Evolutionary conservation across 2,329 filamentous ascomycete species (phyloP).

Genomic region (Ramichloridium luteum): DNA sequence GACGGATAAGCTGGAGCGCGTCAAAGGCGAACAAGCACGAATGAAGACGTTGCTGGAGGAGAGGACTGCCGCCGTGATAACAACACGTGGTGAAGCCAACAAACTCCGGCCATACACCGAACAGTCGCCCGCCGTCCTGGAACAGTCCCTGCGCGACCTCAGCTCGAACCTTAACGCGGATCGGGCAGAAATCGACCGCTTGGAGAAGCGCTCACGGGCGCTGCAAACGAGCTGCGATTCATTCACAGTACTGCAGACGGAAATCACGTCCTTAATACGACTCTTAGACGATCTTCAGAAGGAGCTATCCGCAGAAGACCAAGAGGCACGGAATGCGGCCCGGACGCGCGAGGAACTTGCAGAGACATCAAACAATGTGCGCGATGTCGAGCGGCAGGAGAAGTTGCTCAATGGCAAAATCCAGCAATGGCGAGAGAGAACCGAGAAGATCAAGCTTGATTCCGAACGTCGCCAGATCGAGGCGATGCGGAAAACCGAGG

Average conservation of each 20-base stretch:
- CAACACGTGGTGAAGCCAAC: slow-evolving; percentile 68
- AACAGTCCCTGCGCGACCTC: slow-evolving; percentile 69
- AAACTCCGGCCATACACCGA: slow-evolving; percentile 87
- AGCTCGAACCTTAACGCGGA: slow-evolving; percentile 66
- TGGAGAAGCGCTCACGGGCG: slow-evolving; percentile 78
- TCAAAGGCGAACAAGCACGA: slow-evolving; percentile 66
- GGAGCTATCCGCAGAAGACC: slow-evolving; percentile 85
- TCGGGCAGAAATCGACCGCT: slow-evolving; percentile 70
- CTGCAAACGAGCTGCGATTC: slow-evolving; percentile 87
- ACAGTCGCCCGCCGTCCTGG: slow-evolving; percentile 73
- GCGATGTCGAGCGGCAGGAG: slow-evolving; percentile 84
- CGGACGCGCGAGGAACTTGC: slow-evolving; percentile 77
- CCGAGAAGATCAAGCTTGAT: slow-evolving; percentile 68
- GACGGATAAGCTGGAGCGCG: slow-evolving; percentile 67
- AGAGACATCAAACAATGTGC: slow-evolving; percentile 76
- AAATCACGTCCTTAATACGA: slow-evolving; percentile 79
- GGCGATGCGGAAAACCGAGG: slow-evolving; percentile 82
- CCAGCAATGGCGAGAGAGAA: slow-evolving; percentile 73
- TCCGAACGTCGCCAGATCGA: slow-evolving; percentile 69
- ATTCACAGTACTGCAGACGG: slow-evolving; percentile 69
- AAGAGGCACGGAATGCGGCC: slow-evolving; percentile 68
- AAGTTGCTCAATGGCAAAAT: slow-evolving; percentile 72
- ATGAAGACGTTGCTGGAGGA: slow-evolving; percentile 62
- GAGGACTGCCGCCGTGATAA: slow-evolving; percentile 56
- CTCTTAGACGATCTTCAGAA: slow-evolving; percentile 73